Conservation (phyloP, 495 filamentous ascomycete species). For the Trichoderma virens region DNA sequence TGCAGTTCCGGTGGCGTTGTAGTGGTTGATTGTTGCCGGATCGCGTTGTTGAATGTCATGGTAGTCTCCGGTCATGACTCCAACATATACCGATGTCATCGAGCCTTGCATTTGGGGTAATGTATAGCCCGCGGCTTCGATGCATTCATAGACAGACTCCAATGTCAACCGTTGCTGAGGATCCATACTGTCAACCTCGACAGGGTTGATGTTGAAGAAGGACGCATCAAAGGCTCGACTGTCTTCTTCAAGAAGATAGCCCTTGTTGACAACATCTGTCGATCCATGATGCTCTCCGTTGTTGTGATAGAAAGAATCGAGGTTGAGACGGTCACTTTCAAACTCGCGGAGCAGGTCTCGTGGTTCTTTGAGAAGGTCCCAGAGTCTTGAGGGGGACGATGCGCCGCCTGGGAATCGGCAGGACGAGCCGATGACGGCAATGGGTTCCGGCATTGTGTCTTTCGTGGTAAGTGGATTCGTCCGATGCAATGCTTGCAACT, state of each 20-base stretch:
- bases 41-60: neutral
- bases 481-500: too few species aligned
- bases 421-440: slow-evolving; percentile 45
- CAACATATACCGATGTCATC: neutral
- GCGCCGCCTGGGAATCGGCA: slow-evolving; percentile 42
- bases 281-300: too few species aligned
- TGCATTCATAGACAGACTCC: neutral
- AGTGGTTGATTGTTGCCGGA: neutral
- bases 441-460: too few species aligned
- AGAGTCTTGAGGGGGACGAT: slow-evolving; percentile 24
- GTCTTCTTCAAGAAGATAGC: neutral
- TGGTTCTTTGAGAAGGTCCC: slow-evolving; percentile 35
- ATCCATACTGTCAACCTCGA: too few species aligned
- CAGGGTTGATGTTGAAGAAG: neutral
- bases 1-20: neutral
- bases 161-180: neutral
- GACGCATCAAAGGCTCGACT: neutral
- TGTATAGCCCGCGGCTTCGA: neutral
- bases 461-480: too few species aligned
- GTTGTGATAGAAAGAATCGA: neutral
- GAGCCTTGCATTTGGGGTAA: neutral
- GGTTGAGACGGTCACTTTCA: slow-evolving; percentile 23
- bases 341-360: slow-evolving; percentile 36
- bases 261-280: neutral
- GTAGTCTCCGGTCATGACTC: neutral